These are phyloP conservation scores for Cornus controversa DNA, from an alignment of 148 eudicot genomes.

Conservation along the genomic window DNA sequence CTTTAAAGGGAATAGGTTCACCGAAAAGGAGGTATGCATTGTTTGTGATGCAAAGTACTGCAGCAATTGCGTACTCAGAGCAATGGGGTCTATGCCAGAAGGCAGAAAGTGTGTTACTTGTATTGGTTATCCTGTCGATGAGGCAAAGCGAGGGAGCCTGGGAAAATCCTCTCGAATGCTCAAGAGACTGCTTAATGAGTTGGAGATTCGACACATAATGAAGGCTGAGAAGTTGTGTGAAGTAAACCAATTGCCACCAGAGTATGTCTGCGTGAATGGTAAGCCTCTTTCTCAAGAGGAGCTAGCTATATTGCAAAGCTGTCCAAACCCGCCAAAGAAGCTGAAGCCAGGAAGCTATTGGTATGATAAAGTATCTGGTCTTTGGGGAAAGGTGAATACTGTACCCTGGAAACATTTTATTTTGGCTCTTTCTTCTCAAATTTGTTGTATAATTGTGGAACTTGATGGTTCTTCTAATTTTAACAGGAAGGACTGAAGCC, in stretches of 20 bases:
- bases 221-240: slow-evolving; percentile 91
- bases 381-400: slow-evolving; percentile 97
- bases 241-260: slow-evolving; percentile 88
- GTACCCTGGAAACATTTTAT: not conserved
- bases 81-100: slow-evolving; percentile 99
- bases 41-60: slow-evolving; percentile 98
- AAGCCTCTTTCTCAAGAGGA: slow-evolving; percentile 86
- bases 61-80: slow-evolving; percentile 79
- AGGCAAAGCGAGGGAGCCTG: slow-evolving; percentile 73
- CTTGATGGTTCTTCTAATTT: slow-evolving; percentile 13
- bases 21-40: slow-evolving; percentile 89
- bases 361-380: slow-evolving; percentile 99
- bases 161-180: slow-evolving; percentile 93
- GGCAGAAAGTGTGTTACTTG: slow-evolving; percentile 96
- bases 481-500: slow-evolving; percentile 97
- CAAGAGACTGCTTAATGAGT: slow-evolving; percentile 80
- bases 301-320: slow-evolving; percentile 66
- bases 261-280: slow-evolving; percentile 78
- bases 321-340: slow-evolving; percentile 85
- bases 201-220: slow-evolving; percentile 89
- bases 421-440: slow-evolving; percentile 6
- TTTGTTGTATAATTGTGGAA: slow-evolving; percentile 11
- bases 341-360: slow-evolving; percentile 91
- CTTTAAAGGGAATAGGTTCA: slow-evolving; percentile 79
- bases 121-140: slow-evolving; percentile 82